Conservation (phyloP, 768 basidiomycete species). For the Paxillus rubicundulus region DNA sequence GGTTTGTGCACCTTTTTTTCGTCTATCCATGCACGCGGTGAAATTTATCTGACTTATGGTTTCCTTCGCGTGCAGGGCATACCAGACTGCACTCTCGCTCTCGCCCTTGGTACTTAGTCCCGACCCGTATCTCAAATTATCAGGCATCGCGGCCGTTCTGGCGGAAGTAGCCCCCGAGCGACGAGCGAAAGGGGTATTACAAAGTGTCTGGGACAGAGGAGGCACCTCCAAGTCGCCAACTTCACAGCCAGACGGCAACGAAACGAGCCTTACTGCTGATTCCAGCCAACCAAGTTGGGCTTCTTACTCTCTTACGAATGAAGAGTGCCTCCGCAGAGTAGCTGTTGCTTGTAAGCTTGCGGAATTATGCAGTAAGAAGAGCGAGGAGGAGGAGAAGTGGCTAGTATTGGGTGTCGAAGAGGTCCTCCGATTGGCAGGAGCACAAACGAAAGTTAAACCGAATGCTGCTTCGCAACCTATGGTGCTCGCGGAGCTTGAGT, state of each 20-base stretch:
- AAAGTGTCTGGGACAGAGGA: conserved; percentile 21
- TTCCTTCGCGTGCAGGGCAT: conserved; percentile 42
- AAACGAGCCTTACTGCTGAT: neutral
- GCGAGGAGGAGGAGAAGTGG: conserved; percentile 43
- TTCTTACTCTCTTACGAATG: conserved; percentile 26
- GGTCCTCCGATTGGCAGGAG: conserved; percentile 30
- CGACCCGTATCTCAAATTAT: conserved; percentile 61
- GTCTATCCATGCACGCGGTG: too few species aligned
- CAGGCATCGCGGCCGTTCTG: conserved; percentile 63
- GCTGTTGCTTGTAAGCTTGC: conserved; percentile 46
- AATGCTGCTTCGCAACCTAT: conserved; percentile 11
- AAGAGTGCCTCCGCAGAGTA: conserved; percentile 44
- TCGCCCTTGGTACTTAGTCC: conserved; percentile 35
- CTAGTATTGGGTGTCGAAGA: conserved; percentile 45
- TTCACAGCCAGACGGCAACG: conserved; percentile 1
- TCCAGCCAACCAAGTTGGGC: conserved; percentile 12
- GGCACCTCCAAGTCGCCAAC: neutral
- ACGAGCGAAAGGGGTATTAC: conserved; percentile 27
- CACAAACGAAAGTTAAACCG: conserved; percentile 1
- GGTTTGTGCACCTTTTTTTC: conserved; percentile 39
- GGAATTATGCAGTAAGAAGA: conserved; percentile 35
- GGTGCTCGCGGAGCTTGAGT: conserved; percentile 48
- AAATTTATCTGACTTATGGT: conserved; percentile 1
- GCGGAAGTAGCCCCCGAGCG: conserved; percentile 44
- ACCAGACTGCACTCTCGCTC: conserved; percentile 49